Percentiles rank a stretch among this genome's conserved stretches.
Evolutionary conservation across 2,329 filamentous ascomycete genomes (phyloP).

Genomic region (Leptographium lundbergii): DNA sequence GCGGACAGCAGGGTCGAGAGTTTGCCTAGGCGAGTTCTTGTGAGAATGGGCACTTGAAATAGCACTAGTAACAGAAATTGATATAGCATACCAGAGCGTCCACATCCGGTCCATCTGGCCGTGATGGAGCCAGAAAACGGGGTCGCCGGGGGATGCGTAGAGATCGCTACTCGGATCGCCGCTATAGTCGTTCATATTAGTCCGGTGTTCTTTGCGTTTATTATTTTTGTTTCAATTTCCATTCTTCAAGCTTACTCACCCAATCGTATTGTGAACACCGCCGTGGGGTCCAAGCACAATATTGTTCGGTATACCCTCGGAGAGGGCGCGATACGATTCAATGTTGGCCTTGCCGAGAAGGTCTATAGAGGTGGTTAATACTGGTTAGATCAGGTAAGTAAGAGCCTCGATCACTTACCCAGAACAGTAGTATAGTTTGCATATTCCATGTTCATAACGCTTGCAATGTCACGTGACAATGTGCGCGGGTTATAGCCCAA

Average conservation of each 20-base stretch:
- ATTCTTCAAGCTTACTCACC: conserved; percentile 4
- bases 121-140: conserved; percentile 13
- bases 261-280: conserved; percentile 19
- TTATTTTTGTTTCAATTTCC: too few species aligned
- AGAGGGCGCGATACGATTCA: conserved; percentile 20
- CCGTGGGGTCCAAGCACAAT: conserved; percentile 19
- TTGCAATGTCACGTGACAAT: conserved; percentile 18
- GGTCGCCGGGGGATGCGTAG: conserved; percentile 15
- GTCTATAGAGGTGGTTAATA: conserved; percentile 4
- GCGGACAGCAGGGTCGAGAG: conserved; percentile 11
- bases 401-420: not conserved
- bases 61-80: too few species aligned
- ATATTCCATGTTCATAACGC: conserved; percentile 17
- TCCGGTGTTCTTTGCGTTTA: too few species aligned
- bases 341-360: conserved; percentile 21
- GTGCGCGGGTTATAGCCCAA: conserved; percentile 24
- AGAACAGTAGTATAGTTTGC: conserved; percentile 18
- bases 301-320: conserved; percentile 21
- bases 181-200: not conserved
- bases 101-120: conserved; percentile 10
- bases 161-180: conserved; percentile 22
- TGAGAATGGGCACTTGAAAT: not conserved
- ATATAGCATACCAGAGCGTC: conserved; percentile 2
- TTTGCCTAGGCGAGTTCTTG: conserved; percentile 10
- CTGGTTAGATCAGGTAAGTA: too few species aligned